Evolutionary conservation across 129 eudicot genomes (phyloP), one percentile per base, ranked within the genome.

Genomic region (Centella asiatica): DNA sequence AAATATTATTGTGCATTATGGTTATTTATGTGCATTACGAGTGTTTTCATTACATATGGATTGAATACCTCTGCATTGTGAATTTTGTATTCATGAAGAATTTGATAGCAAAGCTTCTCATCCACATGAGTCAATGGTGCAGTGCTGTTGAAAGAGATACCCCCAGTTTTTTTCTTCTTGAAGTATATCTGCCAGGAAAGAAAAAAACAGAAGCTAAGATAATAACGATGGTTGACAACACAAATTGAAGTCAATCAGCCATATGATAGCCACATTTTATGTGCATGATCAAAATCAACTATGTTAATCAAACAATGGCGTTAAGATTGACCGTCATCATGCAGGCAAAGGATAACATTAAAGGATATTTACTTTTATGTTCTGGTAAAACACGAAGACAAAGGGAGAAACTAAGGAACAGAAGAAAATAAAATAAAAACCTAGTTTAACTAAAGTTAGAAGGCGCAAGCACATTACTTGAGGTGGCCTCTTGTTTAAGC

Each of bases 101-200:
- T 93, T 70, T 93, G 99, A 74, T 93, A 93, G 83, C 96, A 93
- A 59, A 93, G 93, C 77, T 93, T 93, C 74, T 88, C 99, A 80
- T 93, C 99, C 51, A 93, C 76, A 66, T 88, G 99, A 48, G 95
- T 93, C 74, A 93, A 81, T 5, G 72, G 85, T 71, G 71, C 13
- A 11, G 99, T 88, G 83, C 95, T 88, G 81, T 87, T 88, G 70
- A 93, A 93, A n/a, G 99, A 93, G 65, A 93, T 93, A 20, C 99
- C 99, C 20, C 99, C 99, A 17, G 99, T 88, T 76, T 93, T 93
- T 69, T 93, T 93, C 96, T 80, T 93, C 52, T 93, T 93, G 53
- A 93, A 93, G 75, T 93, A 93, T 69, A 93, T 85, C 99, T 93
- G 85, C 69, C 65, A 75, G 49, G 46, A 74, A 11, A 71, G 37